Evolutionary conservation across 2,329 filamentous ascomycete species (phyloP), one percentile per base, ranked within the genome.

Genomic region (Scolecobasidium constrictum): DNA sequence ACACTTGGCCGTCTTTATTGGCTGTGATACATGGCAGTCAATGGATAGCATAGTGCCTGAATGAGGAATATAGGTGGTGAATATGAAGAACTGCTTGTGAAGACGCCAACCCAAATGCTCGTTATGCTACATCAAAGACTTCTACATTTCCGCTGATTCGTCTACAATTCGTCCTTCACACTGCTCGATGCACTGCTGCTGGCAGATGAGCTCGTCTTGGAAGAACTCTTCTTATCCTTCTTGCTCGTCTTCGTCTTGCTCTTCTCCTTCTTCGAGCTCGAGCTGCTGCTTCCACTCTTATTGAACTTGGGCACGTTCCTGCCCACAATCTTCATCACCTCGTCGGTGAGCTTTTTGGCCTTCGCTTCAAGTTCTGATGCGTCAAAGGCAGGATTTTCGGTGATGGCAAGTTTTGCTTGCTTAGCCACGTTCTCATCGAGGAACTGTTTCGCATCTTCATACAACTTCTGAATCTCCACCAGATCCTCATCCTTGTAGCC

Each of bases 401-500:
- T 78, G 2, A 69, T 64, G 13, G 72, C 66, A 3, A 94, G 75
- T 51, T 77, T 79, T 21, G 78, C 75, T 61, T 96, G 90, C 52
- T 74, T 72, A 2, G 71, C 67, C 38, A 84, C 64, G 56, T 83
- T 81, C 49, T 82, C 74, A 22, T 78, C 73, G 16, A 98, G 70
- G 90, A 90, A 98, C 16, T 72, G 68, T 13, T 72, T 65, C 15
- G 80, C 76, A 12, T 75, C 71, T 20, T 77, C 72, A 54, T 80
- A 75, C 15, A 78, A 65, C 9, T 74, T 69, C 40, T 79, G 73
- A 18, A 92, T 67, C 38, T 71, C 66, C 34, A 72, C 68, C 22
- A 94, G 67, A 54, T 96, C 88, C 21, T 81, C 75, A 6, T 77
- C 65, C 1, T 73, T 81, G 65, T 93, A 93, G 28, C 83, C 65